Percentiles rank a stretch among this genome's conserved stretches.
Evolutionary conservation across 179 eudicot species (phyloP).

Genomic region (Actinidia polygama): DNA sequence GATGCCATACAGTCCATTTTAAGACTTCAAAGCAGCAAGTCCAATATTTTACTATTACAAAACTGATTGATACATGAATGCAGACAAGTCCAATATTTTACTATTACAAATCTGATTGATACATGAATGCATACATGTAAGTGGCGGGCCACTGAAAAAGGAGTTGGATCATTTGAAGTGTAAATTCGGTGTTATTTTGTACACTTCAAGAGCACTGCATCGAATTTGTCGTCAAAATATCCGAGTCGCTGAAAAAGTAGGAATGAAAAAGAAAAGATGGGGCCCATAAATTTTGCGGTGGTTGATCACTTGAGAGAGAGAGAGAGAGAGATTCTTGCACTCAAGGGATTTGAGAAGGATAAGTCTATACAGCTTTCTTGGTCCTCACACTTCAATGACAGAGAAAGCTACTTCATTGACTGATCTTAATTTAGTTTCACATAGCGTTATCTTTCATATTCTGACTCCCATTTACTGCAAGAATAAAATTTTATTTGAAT

Average conservation of each 20-base stretch:
- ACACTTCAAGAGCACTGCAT: too few relatives aligned
- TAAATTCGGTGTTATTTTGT: too few relatives aligned
- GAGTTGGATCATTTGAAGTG: too few relatives aligned
- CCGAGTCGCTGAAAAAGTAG: neutral
- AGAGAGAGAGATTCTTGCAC: slow-evolving; percentile 21
- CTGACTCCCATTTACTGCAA: slow-evolving; percentile 16
- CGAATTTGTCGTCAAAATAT: too few relatives aligned
- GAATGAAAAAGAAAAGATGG: slow-evolving; percentile 10
- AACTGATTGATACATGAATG: too few relatives aligned
- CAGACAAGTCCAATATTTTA: too few relatives aligned
- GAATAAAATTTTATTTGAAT: neutral
- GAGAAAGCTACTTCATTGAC: slow-evolving; percentile 16
- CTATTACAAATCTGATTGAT: too few relatives aligned
- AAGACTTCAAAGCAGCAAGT: too few relatives aligned
- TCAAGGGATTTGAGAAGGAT: slow-evolving; percentile 5
- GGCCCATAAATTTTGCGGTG: neutral
- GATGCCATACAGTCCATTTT: too few relatives aligned
- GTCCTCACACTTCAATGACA: slow-evolving; percentile 4
- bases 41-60: too few relatives aligned
- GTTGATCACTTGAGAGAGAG: slow-evolving; percentile 12
- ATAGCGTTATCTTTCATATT: neutral
- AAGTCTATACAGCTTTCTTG: slow-evolving; percentile 11
- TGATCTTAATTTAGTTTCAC: neutral
- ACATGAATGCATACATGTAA: neutral
- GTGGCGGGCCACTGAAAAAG: neutral